A percentile compares a stretch with the other conserved stretches of the same genome.
Evolutionary conservation across 495 filamentous ascomycete genomes (phyloP).

Genomic region (Trichodelitschia bisporula): DNA sequence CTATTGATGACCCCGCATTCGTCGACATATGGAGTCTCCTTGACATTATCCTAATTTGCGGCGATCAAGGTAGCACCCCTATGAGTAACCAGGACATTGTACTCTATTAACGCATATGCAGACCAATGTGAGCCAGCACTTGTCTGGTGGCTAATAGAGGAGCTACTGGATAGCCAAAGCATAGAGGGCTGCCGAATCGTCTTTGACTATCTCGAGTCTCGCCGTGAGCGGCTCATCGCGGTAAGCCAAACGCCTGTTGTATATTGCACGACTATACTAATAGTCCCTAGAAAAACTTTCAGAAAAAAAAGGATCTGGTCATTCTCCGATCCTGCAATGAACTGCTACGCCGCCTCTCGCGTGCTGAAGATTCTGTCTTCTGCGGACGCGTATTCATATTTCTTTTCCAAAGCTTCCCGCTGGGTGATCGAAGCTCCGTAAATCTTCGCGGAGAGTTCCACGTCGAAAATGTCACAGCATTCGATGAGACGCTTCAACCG

Average conservation of each 20-base stretch:
- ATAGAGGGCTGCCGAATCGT: constrained; percentile 72
- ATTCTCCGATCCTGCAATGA: constrained; percentile 89
- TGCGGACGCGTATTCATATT: constrained; percentile 95
- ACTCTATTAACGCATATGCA: constrained; percentile 6
- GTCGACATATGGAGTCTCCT: constrained; percentile 78
- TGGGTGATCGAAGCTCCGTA: constrained; percentile 89
- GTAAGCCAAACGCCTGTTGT: constrained; percentile 14
- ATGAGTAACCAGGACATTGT: not conserved
- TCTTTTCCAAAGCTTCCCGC: constrained; percentile 85
- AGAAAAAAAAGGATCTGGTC: constrained; percentile 52
- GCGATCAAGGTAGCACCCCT: constrained; percentile 38
- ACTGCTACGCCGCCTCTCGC: constrained; percentile 65
- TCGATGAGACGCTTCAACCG: constrained; percentile 27
- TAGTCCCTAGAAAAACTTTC: constrained; percentile 39
- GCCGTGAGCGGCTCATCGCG: constrained; percentile 62
- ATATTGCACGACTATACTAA: constrained; percentile 2
- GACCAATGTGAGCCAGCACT: constrained; percentile 69
- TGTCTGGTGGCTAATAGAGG: constrained; percentile 75
- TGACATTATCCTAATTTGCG: constrained; percentile 67
- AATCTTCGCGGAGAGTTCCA: constrained; percentile 94
- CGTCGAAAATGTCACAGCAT: constrained; percentile 78
- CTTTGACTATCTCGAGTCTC: constrained; percentile 84
- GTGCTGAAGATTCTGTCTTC: constrained; percentile 90
- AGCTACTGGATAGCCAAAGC: constrained; percentile 85
- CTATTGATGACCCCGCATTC: constrained; percentile 31